Base-by-base conservation (phyloP, 2,329 filamentous ascomycete genomes). In the Lizonia empirigonia region DNA sequence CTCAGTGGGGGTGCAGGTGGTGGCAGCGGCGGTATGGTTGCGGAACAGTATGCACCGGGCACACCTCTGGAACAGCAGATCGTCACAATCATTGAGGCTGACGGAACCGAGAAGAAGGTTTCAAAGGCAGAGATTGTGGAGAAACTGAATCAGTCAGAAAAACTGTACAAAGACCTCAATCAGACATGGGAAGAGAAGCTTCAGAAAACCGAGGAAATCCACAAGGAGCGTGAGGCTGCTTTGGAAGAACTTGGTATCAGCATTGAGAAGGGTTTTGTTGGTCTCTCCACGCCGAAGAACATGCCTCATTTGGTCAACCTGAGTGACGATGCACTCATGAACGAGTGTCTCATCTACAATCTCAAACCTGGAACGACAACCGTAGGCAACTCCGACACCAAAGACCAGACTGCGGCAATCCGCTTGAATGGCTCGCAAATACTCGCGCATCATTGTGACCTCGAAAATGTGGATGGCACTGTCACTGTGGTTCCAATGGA, bases 101-200 rank as follows among this genome's bases (percentile, higher is more conserved):
- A 97, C 70, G 94, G 94, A 9, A 83, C 84, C 0, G 80, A 96
- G 60, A 97, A 96, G 77, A 95, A 95, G 71, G 94, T 99, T 29
- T 97, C 92, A 42, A 99, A 99, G 74, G 94, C 94, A 2, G 94
- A 99, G 70, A 99, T 99, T 71, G 90, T 91, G 5, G 94, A 99
- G 72, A 95, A 99, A 73, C 80, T 99, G 20, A 92, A 87, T 63
- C 94, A 97, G 72, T 96, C 91, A 59, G 94, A 99, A 76, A 99
- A 99, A 76, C 82, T 99, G 16, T 89, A 97, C 67, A 87, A 89
- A 40, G 94, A 99, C 71, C 83, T 99, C 45, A 99, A 99, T 67
- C 92, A 99, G 76, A 99, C 94, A 0, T 99, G 94, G 94, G 94
- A 99, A 76, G 85, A 99, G 76, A 97, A 97, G 74, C 78, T 99